A percentile compares a stretch with the other conserved stretches of the same genome.
These are phyloP conservation scores for Rhodotorula paludigena DNA, from an alignment of 768 basidiomycete genomes.

Conservation along the genomic window DNA sequence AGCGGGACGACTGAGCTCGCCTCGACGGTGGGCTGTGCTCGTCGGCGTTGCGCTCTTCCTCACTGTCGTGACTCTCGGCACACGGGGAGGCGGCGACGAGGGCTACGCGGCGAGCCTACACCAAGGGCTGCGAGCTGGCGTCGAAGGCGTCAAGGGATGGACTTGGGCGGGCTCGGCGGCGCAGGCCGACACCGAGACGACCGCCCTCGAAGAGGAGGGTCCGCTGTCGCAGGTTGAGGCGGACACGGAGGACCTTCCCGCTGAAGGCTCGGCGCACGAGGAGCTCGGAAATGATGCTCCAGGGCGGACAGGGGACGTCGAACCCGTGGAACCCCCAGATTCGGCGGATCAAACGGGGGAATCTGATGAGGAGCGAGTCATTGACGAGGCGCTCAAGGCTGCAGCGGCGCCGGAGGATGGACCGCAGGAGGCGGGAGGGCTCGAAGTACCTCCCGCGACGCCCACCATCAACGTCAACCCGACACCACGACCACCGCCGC, in stretches of 20 bases:
- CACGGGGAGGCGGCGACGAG: neutral
- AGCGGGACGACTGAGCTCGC: neutral
- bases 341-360: too few species aligned
- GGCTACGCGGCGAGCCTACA: neutral
- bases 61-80: neutral
- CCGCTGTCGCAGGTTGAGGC: neutral
- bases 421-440: neutral
- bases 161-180: neutral
- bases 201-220: neutral
- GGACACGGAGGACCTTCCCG: too few species aligned
- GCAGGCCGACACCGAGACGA: neutral
- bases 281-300: too few species aligned
- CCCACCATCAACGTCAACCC: slow-evolving; percentile 16
- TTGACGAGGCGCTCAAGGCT: neutral
- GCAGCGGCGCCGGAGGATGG: neutral
- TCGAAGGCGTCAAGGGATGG: neutral
- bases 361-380: neutral
- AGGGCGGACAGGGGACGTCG: too few species aligned
- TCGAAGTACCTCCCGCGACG: fast-evolving
- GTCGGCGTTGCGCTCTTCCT: neutral
- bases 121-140: neutral
- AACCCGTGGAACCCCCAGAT: too few species aligned
- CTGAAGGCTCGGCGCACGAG: too few species aligned
- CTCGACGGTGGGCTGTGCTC: neutral
- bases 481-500: neutral